phyloP scores from a whole-genome alignment of 73 alveolate species.

The Chromera velia region DNA sequence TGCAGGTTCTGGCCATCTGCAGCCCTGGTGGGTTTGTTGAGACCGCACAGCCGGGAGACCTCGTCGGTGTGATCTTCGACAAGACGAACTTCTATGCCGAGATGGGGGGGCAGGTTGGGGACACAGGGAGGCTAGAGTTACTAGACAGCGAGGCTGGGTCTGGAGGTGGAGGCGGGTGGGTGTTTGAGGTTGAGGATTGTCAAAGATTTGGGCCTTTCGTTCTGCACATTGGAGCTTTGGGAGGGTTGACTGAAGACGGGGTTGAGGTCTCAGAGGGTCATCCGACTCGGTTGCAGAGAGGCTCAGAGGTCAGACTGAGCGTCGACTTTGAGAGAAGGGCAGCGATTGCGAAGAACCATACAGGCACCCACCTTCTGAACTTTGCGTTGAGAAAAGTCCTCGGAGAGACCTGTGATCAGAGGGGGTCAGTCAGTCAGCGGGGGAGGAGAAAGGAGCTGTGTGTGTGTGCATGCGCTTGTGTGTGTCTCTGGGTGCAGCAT shows the following conservation, averaged over 20 bases:
- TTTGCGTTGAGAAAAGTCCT: constrained; percentile 31
- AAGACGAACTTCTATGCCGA: constrained; percentile 33
- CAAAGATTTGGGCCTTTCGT: neutral
- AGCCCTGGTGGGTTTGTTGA: too few relatives aligned
- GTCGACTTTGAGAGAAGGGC: constrained; percentile 38
- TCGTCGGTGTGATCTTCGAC: constrained; percentile 39
- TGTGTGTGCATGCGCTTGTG: too few relatives aligned
- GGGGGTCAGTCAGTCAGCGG: too few relatives aligned
- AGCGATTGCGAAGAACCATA: constrained; percentile 44
- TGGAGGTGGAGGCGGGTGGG: neutral
- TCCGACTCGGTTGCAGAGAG: neutral
- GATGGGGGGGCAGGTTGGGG: neutral
- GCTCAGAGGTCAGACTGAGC: neutral
- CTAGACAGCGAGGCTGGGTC: too few relatives aligned
- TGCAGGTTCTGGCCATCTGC: too few relatives aligned
- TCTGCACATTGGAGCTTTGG: neutral
- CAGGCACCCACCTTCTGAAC: constrained; percentile 43
- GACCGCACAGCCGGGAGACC: neutral
- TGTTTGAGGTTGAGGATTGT: neutral
- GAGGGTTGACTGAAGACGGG: too few relatives aligned
- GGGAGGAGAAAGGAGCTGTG: too few relatives aligned
- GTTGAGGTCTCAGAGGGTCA: too few relatives aligned
- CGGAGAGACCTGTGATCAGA: constrained; percentile 41
- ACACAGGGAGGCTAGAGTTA: neutral
- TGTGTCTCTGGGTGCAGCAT: too few relatives aligned